Evolutionary conservation across 768 basidiomycete species (phyloP), one percentile per base, ranked within the genome.

Genomic region (Dendrothele bispora): DNA sequence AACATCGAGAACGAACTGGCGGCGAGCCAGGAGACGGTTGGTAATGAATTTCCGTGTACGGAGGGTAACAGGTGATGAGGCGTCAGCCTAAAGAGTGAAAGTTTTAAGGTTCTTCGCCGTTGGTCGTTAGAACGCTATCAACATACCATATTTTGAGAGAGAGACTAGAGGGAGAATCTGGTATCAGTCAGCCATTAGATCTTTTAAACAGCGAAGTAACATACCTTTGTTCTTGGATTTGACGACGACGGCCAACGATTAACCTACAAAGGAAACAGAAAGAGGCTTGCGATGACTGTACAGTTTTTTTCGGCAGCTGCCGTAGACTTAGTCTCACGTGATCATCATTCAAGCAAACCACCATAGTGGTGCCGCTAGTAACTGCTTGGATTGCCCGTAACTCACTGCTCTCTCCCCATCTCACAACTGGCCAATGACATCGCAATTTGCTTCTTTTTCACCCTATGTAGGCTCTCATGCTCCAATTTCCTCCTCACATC

Each of bases 41-140:
- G 95, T 97, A 72, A 98, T 90, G 79, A 98, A 98, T 80, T 99
- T 98, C 71, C 95, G 90, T 46, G 97, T 97, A 62, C 97, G 91
- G 67, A 99, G 80, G 57, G 97, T 99, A 59, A 99, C 80, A 51
- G 95, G 86, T 68, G 91, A 81, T 69, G 83, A 77, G 67, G 68
- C 75, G 68, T 89, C 89, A 74, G 88, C 80, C 88, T 91, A 59
- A n/a, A 14, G 17, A 27, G 20, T n/a, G 18, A 64, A 55, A 56
- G 48, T 55, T n/a, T n/a, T n/a, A n/a, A n/a, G n/a, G n/a, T n/a
- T n/a, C n/a, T n/a, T n/a, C n/a, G n/a, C n/a, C n/a, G n/a, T n/a
- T n/a, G n/a, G n/a, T n/a, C n/a, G n/a, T n/a, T n/a, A n/a, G n/a
- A n/a, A n/a, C n/a, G n/a, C n/a, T n/a, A n/a, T n/a, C n/a, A n/a